A percentile compares a stretch with the other conserved stretches of the same genome.
phyloP scores from a whole-genome alignment of 768 basidiomycete genomes.

The Antrodiella citrinella region DNA sequence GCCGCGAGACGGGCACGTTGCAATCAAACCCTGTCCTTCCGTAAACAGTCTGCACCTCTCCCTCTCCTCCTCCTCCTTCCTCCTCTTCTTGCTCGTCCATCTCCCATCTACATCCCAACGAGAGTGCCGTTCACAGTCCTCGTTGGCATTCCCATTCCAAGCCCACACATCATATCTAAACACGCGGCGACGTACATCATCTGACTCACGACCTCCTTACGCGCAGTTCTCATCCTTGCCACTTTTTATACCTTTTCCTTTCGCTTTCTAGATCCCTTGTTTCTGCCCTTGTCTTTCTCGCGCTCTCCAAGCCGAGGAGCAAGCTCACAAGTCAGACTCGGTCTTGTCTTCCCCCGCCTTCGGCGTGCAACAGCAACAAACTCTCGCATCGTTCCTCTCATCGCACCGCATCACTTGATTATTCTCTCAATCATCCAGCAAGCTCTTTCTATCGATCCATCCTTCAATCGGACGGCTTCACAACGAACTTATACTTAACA shows the following conservation, averaged over 20 bases:
- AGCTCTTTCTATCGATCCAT: slow-evolving; percentile 40
- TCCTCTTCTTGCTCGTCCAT: slow-evolving; percentile 18
- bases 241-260: slow-evolving; percentile 43
- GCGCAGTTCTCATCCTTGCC: slow-evolving; percentile 26
- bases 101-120: slow-evolving; percentile 6
- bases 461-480: slow-evolving; percentile 28
- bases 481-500: slow-evolving; percentile 45
- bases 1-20: slow-evolving; percentile 66
- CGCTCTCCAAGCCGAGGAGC: not conserved
- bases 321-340: slow-evolving; percentile 4
- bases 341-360: slow-evolving; percentile 17
- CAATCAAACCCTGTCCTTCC: slow-evolving; percentile 50
- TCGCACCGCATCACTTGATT: slow-evolving; percentile 38
- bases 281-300: not conserved
- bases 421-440: slow-evolving; percentile 35
- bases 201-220: slow-evolving; percentile 51
- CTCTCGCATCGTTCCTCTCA: slow-evolving; percentile 30
- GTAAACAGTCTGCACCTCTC: not conserved
- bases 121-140: slow-evolving; percentile 2
- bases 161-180: slow-evolving; percentile 21
- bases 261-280: slow-evolving; percentile 9
- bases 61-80: slow-evolving; percentile 39
- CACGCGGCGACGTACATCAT: slow-evolving; percentile 26
- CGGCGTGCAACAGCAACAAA: not conserved
- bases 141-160: not conserved